Evolutionary conservation across 2,329 filamentous ascomycete genomes (phyloP).

Genomic region (Penicillium hordei): DNA sequence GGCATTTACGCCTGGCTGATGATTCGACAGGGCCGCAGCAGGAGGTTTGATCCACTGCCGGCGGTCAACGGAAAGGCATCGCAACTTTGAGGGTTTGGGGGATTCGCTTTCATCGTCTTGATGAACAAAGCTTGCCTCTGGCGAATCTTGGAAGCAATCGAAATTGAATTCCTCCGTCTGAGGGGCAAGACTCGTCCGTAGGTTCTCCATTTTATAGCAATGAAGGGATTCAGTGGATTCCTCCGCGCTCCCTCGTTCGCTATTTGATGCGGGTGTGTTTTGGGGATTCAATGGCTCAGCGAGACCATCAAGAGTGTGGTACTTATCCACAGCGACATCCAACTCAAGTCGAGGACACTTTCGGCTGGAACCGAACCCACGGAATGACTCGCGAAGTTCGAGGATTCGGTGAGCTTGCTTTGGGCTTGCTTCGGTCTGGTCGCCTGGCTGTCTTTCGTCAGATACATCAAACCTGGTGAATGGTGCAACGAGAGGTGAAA

Average conservation of each 20-base stretch:
- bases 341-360: constrained; percentile 21
- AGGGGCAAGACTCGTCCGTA: constrained; percentile 8
- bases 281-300: constrained; percentile 18
- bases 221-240: background rate
- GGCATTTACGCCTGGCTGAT: background rate
- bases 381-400: constrained; percentile 1
- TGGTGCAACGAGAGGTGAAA: constrained; percentile 16
- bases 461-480: constrained; percentile 10
- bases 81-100: background rate
- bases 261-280: constrained; percentile 21
- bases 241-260: constrained; percentile 6
- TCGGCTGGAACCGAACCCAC: background rate
- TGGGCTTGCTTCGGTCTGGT: background rate
- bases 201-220: constrained; percentile 4
- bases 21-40: background rate
- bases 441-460: background rate
- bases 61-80: constrained; percentile 3
- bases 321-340: constrained; percentile 21
- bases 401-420: background rate
- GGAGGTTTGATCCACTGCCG: background rate
- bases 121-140: background rate
- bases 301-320: constrained; percentile 19
- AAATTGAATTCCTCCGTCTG: constrained; percentile 7
- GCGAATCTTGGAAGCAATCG: constrained; percentile 15
- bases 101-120: background rate